phyloP scores from a whole-genome alignment of 768 basidiomycete species.

The Auricularia sp. region DNA sequence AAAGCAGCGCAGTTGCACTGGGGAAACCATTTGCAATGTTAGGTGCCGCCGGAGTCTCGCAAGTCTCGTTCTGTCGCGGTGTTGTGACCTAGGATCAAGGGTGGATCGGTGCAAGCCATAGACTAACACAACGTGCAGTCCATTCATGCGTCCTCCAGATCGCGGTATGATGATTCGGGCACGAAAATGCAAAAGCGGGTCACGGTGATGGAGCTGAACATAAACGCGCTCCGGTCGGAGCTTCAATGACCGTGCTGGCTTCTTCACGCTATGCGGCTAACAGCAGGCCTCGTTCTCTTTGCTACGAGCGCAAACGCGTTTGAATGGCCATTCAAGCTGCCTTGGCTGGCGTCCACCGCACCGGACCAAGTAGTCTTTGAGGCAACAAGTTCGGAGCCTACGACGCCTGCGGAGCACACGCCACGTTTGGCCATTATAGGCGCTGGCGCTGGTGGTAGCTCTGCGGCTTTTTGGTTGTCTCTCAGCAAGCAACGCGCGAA shows the following conservation, averaged over 20 bases:
- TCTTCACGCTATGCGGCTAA: not conserved
- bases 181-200: too few species aligned
- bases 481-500: constrained; percentile 53
- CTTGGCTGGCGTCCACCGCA: not conserved
- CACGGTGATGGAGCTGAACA: too few species aligned
- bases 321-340: not conserved
- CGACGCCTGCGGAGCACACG: not conserved
- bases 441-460: constrained; percentile 79
- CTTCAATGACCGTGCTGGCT: not conserved
- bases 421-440: constrained; percentile 68
- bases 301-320: not conserved
- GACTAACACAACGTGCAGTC: too few species aligned
- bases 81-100: too few species aligned
- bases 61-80: too few species aligned
- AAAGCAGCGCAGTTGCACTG: too few species aligned
- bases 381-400: not conserved
- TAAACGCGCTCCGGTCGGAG: not conserved
- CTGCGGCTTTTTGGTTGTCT: constrained; percentile 76
- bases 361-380: not conserved
- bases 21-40: too few species aligned
- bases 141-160: too few species aligned
- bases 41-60: too few species aligned
- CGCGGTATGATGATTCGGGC: too few species aligned
- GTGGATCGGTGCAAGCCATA: too few species aligned
- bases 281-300: not conserved